Conservation (phyloP, 2,329 filamentous ascomycete genomes). For the Trichocomaceae sp. region DNA sequence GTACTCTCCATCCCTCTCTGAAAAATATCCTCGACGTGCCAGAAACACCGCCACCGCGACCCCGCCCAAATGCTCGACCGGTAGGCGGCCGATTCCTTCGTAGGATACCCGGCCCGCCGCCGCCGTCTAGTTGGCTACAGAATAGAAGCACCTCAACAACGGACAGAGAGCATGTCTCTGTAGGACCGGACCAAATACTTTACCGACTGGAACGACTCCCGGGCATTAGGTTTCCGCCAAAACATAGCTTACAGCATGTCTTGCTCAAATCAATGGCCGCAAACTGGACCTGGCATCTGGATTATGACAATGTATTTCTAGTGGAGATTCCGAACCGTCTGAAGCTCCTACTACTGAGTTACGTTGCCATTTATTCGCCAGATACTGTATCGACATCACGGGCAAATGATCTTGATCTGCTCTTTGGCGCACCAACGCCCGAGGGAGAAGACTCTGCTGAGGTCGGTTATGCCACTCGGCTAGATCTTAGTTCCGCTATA, state of each 20-base stretch:
- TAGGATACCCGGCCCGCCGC: slow-evolving; percentile 39
- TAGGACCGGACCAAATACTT: slow-evolving; percentile 19
- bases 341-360: slow-evolving; percentile 50
- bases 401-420: slow-evolving; percentile 42
- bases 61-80: slow-evolving; percentile 29
- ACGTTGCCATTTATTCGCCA: slow-evolving; percentile 47
- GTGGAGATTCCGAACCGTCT: slow-evolving; percentile 45
- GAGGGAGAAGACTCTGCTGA: slow-evolving; percentile 25
- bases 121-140: slow-evolving; percentile 41
- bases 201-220: slow-evolving; percentile 36
- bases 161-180: slow-evolving; percentile 12
- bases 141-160: slow-evolving; percentile 16
- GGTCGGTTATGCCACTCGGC: slow-evolving; percentile 40
- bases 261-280: slow-evolving; percentile 49
- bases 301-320: slow-evolving; percentile 52
- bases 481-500: slow-evolving; percentile 50
- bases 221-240: slow-evolving; percentile 30
- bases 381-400: slow-evolving; percentile 33
- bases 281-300: slow-evolving; percentile 51
- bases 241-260: slow-evolving; percentile 44
- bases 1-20: slow-evolving; percentile 41
- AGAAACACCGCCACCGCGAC: slow-evolving; percentile 37
- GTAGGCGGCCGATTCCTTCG: slow-evolving; percentile 28
- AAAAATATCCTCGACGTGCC: slow-evolving; percentile 41
- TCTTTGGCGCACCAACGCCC: slow-evolving; percentile 37